A percentile compares a stretch with the other conserved stretches of the same genome.
Evolutionary conservation across 768 basidiomycete genomes (phyloP).

Genomic region (Russula earlei): DNA sequence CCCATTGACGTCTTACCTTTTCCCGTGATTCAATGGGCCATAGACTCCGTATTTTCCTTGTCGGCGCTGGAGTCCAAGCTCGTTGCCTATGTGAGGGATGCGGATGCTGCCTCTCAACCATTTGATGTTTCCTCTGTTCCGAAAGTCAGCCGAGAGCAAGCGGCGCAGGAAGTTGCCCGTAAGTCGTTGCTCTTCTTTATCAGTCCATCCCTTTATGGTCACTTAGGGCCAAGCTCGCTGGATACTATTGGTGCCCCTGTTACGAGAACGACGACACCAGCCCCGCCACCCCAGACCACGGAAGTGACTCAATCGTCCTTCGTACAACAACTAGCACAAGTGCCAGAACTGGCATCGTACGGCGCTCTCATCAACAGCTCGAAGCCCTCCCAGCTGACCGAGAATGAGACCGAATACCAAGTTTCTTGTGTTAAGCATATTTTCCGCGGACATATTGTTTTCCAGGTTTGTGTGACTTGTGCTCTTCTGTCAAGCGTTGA

Average conservation of each 20-base stretch:
- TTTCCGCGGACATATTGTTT: constrained; percentile 90
- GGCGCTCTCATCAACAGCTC: constrained; percentile 77
- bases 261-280: constrained; percentile 44
- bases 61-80: constrained; percentile 84
- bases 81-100: constrained; percentile 87
- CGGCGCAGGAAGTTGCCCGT: constrained; percentile 83
- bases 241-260: constrained; percentile 75
- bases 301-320: constrained; percentile 87
- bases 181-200: constrained; percentile 28
- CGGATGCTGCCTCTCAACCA: constrained; percentile 54
- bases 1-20: neutral
- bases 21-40: constrained; percentile 1
- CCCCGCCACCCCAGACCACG: constrained; percentile 69
- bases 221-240: constrained; percentile 68
- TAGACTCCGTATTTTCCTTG: constrained; percentile 92
- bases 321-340: constrained; percentile 71
- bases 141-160: constrained; percentile 89
- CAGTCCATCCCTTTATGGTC: neutral
- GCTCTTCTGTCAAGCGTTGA: neutral
- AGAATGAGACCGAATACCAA: constrained; percentile 96
- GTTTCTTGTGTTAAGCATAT: constrained; percentile 95
- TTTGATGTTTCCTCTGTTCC: constrained; percentile 84
- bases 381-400: constrained; percentile 77
- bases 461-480: constrained; percentile 58
- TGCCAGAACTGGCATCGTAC: constrained; percentile 79